Conservation (phyloP, 768 basidiomycete genomes). For the Suillus ampliporus region DNA sequence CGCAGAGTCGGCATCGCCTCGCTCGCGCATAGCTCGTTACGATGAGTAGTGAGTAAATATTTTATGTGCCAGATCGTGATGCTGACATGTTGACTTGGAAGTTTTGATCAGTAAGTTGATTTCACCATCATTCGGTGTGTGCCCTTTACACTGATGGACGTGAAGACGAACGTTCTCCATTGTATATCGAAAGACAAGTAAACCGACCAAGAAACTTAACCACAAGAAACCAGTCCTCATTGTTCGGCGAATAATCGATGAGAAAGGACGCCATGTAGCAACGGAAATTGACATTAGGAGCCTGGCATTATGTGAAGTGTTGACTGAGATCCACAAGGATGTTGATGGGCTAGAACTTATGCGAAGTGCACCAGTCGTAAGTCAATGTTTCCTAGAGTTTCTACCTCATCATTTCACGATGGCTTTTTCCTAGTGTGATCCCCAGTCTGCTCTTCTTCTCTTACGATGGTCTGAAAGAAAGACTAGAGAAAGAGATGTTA, state of each 20-base stretch:
- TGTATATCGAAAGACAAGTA: not conserved
- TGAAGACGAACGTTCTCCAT: not conserved
- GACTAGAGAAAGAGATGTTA: constrained; percentile 20
- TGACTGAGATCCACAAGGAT: not conserved
- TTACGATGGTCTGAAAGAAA: constrained; percentile 14
- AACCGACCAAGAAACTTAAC: constrained; percentile 14
- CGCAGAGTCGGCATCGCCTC: not conserved
- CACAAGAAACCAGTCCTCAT: constrained; percentile 28
- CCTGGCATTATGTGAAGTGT: not conserved
- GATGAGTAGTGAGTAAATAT: not conserved
- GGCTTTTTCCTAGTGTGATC: constrained; percentile 17
- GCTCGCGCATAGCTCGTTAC: not conserved
- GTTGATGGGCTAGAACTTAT: constrained; percentile 8
- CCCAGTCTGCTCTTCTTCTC: constrained; percentile 24
- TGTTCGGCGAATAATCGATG: constrained; percentile 26
- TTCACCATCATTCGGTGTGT: not conserved
- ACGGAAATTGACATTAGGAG: not conserved
- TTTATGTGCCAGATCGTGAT: not conserved
- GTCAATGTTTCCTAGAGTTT: not conserved
- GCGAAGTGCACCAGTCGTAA: constrained; percentile 15
- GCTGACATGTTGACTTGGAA: not conserved
- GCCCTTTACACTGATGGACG: not conserved
- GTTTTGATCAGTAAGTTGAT: not conserved
- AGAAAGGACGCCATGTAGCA: not conserved
- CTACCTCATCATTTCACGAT: not conserved